Evolutionary conservation across 371 early-diverging fungal genomes (phyloP).

Genomic region (Synchytrium microbalum): DNA sequence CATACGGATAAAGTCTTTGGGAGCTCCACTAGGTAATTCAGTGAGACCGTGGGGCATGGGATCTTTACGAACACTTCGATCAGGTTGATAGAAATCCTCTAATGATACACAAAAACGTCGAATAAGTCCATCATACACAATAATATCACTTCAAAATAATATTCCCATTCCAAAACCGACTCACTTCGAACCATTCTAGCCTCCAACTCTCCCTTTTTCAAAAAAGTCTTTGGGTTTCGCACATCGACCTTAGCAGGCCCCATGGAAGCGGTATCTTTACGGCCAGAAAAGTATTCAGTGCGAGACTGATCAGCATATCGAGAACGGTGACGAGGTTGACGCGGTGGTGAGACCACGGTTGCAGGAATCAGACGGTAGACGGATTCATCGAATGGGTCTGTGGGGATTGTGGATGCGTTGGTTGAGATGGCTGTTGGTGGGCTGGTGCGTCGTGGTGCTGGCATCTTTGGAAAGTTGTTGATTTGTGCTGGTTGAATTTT

Average conservation of each 20-base stretch:
- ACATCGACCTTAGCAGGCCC: constrained; percentile 35
- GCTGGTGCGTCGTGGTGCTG: no score
- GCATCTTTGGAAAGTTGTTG: no score
- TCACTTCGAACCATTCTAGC: constrained; percentile 10
- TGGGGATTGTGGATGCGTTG: constrained; percentile 30
- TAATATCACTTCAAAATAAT: neutral
- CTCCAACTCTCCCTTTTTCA: constrained; percentile 36
- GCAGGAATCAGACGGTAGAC: constrained; percentile 40
- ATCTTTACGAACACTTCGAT: constrained; percentile 37
- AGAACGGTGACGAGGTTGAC: constrained; percentile 28
- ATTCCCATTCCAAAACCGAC: neutral
- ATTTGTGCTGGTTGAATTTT: no score
- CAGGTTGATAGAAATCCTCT: constrained; percentile 20
- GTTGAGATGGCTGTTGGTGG: no score
- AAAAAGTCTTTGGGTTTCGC: constrained; percentile 24
- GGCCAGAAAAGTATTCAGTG: constrained; percentile 26
- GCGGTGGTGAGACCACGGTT: constrained; percentile 24
- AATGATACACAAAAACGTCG: neutral
- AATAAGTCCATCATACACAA: constrained; percentile 1
- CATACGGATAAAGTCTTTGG: constrained; percentile 38
- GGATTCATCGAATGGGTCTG: constrained; percentile 33
- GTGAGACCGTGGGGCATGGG: constrained; percentile 32
- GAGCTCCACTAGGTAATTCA: constrained; percentile 13
- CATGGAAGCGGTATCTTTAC: constrained; percentile 40
- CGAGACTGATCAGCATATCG: constrained; percentile 31